Base-by-base conservation (phyloP, 2,329 filamentous ascomycete genomes). In the Diplodia mutila region DNA sequence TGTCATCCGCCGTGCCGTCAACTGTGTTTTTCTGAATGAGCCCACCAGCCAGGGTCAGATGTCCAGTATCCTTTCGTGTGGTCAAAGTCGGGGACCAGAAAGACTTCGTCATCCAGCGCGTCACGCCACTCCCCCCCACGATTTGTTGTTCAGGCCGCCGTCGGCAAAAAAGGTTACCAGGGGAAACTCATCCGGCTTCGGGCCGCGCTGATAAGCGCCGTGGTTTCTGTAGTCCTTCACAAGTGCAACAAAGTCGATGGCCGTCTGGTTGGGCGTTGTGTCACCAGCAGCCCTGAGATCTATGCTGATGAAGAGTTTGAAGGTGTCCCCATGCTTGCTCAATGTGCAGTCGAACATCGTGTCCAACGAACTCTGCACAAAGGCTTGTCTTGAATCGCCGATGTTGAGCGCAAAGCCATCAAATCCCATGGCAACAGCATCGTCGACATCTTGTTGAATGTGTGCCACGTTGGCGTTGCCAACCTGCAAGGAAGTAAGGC, bases 1-100 rank as follows among this genome's bases (percentile, higher is more conserved):
- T n/a, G n/a, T n/a, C n/a, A n/a, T n/a, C n/a, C n/a, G n/a, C n/a
- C n/a, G n/a, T n/a, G n/a, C n/a, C n/a, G n/a, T n/a, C n/a, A n/a
- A n/a, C n/a, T n/a, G n/a, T n/a, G n/a, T n/a, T n/a, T n/a, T n/a
- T n/a, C n/a, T n/a, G n/a, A 80, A 32, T 71, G 71, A 32, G 71
- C 61, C 68, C 75, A 75, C 69, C 73, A 78, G 1, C 51, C 68
- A 0, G 70, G 51, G 27, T 74, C 70, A 61, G 73, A n/a, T 67
- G 54, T 69, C 71, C 79, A 79, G 69, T 80, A 80, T 55, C 73
- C 73, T 4, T 67, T 61, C 32, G 74, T 71, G 1, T 39, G 23
- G 14, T 67, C 71, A n/a, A 73, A 72, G 57, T 76, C 75, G 8
- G 78, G 79, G 21, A 79, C 67, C n/a, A 80, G 74, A 68, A 79